A percentile compares a stretch with the other conserved stretches of the same genome.
These are phyloP conservation scores for Nakazawaea ishiwadae DNA, from an alignment of 805 yeast genomes.

Conservation along the genomic window DNA sequence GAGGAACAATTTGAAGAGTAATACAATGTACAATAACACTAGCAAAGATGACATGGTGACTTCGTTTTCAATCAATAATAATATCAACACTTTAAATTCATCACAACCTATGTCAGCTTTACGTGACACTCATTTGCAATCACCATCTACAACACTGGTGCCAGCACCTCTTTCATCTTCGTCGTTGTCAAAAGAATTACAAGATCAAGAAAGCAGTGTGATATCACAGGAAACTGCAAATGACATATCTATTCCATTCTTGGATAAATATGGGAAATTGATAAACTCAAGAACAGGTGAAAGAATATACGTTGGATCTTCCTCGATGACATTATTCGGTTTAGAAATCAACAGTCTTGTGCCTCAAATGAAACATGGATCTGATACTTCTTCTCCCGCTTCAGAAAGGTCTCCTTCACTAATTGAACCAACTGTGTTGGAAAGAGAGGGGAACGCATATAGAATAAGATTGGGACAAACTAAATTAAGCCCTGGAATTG, in stretches of 20 bases:
- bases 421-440: constrained; percentile 51
- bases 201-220: neutral
- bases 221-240: constrained; percentile 14
- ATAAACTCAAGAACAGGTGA: constrained; percentile 75
- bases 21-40: neutral
- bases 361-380: constrained; percentile 11
- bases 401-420: constrained; percentile 16
- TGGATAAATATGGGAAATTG: constrained; percentile 66
- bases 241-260: constrained; percentile 66
- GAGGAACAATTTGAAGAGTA: constrained; percentile 35
- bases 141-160: neutral
- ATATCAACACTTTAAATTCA: neutral
- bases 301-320: constrained; percentile 71
- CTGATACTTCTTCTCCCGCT: constrained; percentile 18
- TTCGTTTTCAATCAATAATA: neutral
- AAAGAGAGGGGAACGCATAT: constrained; percentile 75
- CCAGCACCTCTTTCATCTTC: too few relatives aligned
- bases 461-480: constrained; percentile 64
- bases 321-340: constrained; percentile 80
- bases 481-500: constrained; percentile 60
- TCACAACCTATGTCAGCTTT: neutral
- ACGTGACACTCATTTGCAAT: neutral
- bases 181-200: too few relatives aligned
- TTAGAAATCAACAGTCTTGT: constrained; percentile 60
- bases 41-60: neutral